Percentiles rank a stretch among this genome's conserved stretches.
phyloP scores from a whole-genome alignment of 352 stramenopile genomes.

The Globisporangium megalacanthum region DNA sequence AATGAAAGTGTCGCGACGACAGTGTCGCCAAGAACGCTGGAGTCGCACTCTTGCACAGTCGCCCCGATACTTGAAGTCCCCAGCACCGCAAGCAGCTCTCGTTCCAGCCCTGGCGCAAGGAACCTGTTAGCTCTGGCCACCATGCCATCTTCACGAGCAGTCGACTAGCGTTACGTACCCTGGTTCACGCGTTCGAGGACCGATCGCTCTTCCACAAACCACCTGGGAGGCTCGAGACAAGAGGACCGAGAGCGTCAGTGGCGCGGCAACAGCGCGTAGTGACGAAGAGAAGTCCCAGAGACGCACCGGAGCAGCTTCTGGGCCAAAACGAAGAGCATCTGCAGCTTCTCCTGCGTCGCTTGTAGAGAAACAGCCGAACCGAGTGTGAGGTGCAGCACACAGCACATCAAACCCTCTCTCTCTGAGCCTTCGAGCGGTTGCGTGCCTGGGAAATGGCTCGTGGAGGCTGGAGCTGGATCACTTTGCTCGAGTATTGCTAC shows the following conservation, averaged over 20 bases:
- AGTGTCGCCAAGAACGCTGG: no score
- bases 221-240: constrained; percentile 7
- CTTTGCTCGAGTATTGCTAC: constrained; percentile 23
- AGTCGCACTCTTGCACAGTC: neutral
- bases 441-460: constrained; percentile 16
- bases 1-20: no score
- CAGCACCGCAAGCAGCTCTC: constrained; percentile 20
- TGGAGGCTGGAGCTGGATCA: constrained; percentile 14
- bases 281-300: neutral
- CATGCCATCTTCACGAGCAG: no score
- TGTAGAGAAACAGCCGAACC: neutral
- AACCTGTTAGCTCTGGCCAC: no score
- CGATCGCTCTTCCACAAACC: constrained; percentile 21
- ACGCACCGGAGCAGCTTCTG: constrained; percentile 29
- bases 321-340: constrained; percentile 32
- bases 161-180: constrained; percentile 9
- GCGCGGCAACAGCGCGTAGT: neutral
- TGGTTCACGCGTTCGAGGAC: constrained; percentile 23
- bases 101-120: constrained; percentile 16
- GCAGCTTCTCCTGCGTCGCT: constrained; percentile 22
- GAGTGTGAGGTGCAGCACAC: neutral
- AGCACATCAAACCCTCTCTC: no score
- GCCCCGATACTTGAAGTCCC: no score
- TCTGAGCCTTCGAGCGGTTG: neutral
- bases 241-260: neutral